A percentile compares a stretch with the other conserved stretches of the same genome.
phyloP scores from a whole-genome alignment of 495 filamentous ascomycete genomes.

The Neurospora cerealis region DNA sequence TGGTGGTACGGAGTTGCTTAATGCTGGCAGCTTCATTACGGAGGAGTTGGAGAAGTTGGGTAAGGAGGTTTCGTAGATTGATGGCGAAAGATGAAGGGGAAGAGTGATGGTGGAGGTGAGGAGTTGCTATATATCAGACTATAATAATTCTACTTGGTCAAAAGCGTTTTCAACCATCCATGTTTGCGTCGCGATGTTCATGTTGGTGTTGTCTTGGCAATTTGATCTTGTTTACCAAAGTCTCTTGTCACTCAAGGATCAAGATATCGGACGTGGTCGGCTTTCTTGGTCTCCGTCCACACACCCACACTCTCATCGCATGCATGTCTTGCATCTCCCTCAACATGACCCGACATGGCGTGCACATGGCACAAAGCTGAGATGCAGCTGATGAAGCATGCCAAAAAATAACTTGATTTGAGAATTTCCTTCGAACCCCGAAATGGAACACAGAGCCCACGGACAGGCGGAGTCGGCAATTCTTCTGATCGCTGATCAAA shows the following conservation, averaged over 20 bases:
- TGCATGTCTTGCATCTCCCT: neutral
- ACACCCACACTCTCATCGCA: neutral
- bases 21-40: constrained; percentile 75
- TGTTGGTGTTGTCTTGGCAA: neutral
- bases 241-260: neutral
- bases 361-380: neutral
- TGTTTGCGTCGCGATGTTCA: neutral
- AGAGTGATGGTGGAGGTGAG: neutral
- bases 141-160: neutral
- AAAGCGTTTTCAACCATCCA: neutral
- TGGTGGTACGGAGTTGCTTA: constrained; percentile 89
- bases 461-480: neutral
- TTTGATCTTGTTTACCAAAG: neutral
- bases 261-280: neutral
- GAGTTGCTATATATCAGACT: neutral
- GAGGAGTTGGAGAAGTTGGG: constrained; percentile 76
- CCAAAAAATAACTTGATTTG: neutral
- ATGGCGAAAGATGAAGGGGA: too few relatives aligned
- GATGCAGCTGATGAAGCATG: neutral
- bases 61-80: constrained; percentile 27
- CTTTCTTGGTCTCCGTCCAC: neutral
- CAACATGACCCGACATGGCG: neutral
- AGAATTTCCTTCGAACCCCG: neutral
- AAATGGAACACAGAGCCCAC: neutral
- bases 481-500: neutral